Evolutionary conservation across 1,284 basidiomycete species (phyloP).

Genomic region (Cryptococcus sp.): DNA sequence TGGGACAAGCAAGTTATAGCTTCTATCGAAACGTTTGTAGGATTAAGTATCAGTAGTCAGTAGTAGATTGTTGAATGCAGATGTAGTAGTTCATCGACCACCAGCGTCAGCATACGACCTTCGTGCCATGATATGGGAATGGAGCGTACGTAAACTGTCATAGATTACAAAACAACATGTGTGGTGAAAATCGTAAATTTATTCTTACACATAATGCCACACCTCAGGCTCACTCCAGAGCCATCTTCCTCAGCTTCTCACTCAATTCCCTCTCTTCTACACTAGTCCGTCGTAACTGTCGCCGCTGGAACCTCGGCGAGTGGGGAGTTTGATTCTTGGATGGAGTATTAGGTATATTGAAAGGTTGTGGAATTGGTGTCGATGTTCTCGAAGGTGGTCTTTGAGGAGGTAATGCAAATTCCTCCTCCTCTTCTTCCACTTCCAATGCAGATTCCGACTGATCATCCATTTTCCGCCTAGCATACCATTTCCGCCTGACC

Average conservation of each 20-base stretch:
- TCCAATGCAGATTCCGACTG: background rate
- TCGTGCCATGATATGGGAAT: background rate
- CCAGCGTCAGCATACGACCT: background rate
- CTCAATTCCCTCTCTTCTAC: background rate
- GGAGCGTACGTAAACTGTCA: too few species aligned
- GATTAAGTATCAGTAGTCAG: too few species aligned
- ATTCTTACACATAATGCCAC: too few species aligned
- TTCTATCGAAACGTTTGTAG: too few species aligned
- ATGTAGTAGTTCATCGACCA: background rate
- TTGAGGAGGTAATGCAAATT: background rate
- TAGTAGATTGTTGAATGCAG: too few species aligned
- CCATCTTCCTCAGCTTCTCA: background rate
- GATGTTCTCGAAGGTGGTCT: background rate
- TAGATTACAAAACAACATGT: too few species aligned
- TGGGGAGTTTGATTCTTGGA: background rate
- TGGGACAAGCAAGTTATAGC: too few species aligned
- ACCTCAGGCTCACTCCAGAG: background rate
- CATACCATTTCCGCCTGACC: constrained; percentile 13
- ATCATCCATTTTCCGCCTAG: background rate
- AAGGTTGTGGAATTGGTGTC: background rate
- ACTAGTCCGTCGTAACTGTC: background rate
- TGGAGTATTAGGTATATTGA: background rate
- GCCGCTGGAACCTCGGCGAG: background rate
- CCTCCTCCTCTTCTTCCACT: background rate
- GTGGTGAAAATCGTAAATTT: too few species aligned